These are phyloP conservation scores for Acer campestre DNA, from an alignment of 345 rosid species.

Conservation along the genomic window DNA sequence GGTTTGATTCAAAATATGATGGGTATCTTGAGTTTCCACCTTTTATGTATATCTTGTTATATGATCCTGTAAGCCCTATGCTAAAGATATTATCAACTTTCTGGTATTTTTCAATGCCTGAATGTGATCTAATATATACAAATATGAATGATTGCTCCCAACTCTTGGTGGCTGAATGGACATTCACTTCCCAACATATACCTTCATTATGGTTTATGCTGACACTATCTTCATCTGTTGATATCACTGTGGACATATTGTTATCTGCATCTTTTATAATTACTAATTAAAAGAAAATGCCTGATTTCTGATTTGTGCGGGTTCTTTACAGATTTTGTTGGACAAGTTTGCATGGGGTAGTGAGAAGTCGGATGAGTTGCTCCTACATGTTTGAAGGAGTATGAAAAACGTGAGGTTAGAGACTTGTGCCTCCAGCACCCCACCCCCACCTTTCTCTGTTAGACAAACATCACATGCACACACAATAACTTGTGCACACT, in stretches of 20 bases:
- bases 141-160: neutral
- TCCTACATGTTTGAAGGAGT: conserved; percentile 91
- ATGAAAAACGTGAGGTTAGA: conserved; percentile 82
- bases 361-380: conserved; percentile 80
- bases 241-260: neutral
- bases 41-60: neutral
- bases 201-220: conserved; percentile 1
- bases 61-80: neutral
- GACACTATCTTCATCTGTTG: neutral
- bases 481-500: neutral
- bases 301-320: neutral
- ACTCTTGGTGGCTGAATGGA: neutral
- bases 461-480: neutral
- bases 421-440: neutral
- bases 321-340: conserved; percentile 72
- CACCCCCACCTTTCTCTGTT: neutral
- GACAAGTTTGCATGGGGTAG: conserved; percentile 91
- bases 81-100: neutral
- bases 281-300: neutral
- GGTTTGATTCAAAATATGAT: conserved; percentile 7
- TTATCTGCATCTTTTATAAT: conserved; percentile 7
- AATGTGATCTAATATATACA: neutral
- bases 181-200: neutral
- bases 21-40: neutral
- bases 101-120: neutral